Base-by-base conservation (phyloP, 2,329 filamentous ascomycete genomes). In the Colletotrichum sp. region DNA sequence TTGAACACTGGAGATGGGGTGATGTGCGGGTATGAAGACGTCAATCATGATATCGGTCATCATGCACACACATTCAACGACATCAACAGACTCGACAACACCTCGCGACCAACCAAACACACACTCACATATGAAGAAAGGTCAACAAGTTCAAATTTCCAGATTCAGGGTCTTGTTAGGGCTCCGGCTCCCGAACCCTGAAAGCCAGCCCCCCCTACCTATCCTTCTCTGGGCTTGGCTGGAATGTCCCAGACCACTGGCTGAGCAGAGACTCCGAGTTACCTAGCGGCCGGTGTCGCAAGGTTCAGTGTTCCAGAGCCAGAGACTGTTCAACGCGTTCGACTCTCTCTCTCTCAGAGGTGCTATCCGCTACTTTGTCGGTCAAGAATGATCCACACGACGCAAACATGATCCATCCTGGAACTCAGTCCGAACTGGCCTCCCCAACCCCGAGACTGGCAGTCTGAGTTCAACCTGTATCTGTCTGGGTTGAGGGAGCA, bases 121-220 rank as follows among this genome's bases (percentile, higher is more conserved):
- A n/a, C 16, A 30, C 16, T 16, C 39, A 65, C 21, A 21, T 30
- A 39, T 8, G 36, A 39, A 39, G 36, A 39, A 18, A 39, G 36
- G 16, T 32, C 59, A 6, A 12, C 59, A 21, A 34, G 28, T 21
- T 5, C 28, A 63, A 7, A 34, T 69, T 72, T 9, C 32, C 49
- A 73, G 70, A 72, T 73, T 55, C 71, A 44, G 70, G 73, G 70
- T 73, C 59, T 49, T 72, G 44, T 74, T 76, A 76, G 74, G 74
- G 74, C 71, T 76, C 70, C 28, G 63, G 26, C 57, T 69, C 49
- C 59, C 74, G 64, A 76, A 68, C 70, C 74, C 74, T 74, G 28
- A 13, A 59, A 18, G 36, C 57, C 69, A 72, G 39, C n/a, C 39
- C 44, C 64, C 64, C 74, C 59, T 55, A 28, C 21, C 44, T 36